These are phyloP conservation scores for Salvia splendens DNA, from an alignment of 257 asterid genomes.

Conservation along the genomic window DNA sequence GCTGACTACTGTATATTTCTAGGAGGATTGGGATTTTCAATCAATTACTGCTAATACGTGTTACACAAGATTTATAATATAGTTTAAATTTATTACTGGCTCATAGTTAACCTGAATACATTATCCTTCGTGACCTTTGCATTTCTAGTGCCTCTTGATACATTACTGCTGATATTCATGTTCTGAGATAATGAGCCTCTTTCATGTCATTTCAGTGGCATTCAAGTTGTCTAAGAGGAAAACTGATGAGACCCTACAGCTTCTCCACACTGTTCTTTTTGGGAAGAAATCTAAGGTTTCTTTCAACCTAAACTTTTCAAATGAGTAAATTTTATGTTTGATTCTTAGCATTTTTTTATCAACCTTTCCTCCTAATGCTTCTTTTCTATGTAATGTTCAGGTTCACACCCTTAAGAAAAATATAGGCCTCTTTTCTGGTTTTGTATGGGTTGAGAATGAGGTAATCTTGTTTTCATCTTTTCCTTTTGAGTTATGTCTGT, in stretches of 20 bases:
- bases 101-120: conserved; percentile 7
- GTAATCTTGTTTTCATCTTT: conserved; percentile 35
- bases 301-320: conserved; percentile 8
- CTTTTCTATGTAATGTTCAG: conserved; percentile 40
- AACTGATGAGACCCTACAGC: conserved; percentile 83
- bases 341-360: conserved; percentile 27
- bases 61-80: background rate
- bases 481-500: conserved; percentile 8
- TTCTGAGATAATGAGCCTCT: conserved; percentile 22
- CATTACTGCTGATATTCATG: conserved; percentile 4
- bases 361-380: conserved; percentile 22
- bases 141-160: conserved; percentile 24
- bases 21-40: background rate
- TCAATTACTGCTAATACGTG: background rate
- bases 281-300: conserved; percentile 84
- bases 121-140: conserved; percentile 23
- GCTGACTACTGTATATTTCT: conserved; percentile 10
- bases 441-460: conserved; percentile 86
- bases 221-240: conserved; percentile 91
- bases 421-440: conserved; percentile 91
- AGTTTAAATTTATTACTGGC: conserved; percentile 17
- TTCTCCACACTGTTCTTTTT: conserved; percentile 80
- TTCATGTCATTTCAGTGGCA: conserved; percentile 59
- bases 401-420: conserved; percentile 71
- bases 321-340: conserved; percentile 18